Base-by-base conservation (phyloP, 768 basidiomycete species). In the Suillus variegatus region DNA sequence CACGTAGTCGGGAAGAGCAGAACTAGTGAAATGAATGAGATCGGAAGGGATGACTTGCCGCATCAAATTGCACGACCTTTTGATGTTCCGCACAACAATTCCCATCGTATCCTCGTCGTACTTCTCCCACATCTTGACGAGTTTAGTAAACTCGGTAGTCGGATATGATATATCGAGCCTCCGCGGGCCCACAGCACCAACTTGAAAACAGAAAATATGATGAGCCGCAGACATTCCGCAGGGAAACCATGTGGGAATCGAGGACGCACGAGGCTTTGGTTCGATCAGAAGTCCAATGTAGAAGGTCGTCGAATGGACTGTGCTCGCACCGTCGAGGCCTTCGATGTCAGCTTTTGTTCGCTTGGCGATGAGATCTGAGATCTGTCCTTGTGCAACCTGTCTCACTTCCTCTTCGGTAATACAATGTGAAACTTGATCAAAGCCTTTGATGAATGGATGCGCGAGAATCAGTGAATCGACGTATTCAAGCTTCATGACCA, bases 401-500 rank as follows among this genome's bases (percentile, higher is more conserved):
- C 89, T 88, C 16, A 97, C 89, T 81, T 99, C 97, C 61, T 93
- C 92, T 64, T 94, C 92, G 66, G 87, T 85, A 46, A 92, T 72
- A 77, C 96, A 98, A 77, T 93, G 87, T 40, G 86, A 89, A 10
- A 89, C 84, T 83, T 93, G 92, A 68, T 95, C 93, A 75, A 97
- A 95, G 60, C 95, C 94, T 76, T 93, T 95, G 79, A 93, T 85
- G 80, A 94, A 97, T 41, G 97, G 97, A 81, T 99, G 97, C 56
- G 95, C 96, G 65, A 95, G 82, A 64, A 88, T 87, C 71, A 99
- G 83, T 64, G 93, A 90, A 67, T 98, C 97, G 70, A 95, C 94
- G 70, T 90, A 93, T 82, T 99, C 97, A 62, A 99, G 88, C 80
- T 97, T 97, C 90, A 97, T 96, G 63, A 99, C 95, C 36, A 99